phyloP scores from a whole-genome alignment of 257 asterid species.

The Hygrophila difformis region DNA sequence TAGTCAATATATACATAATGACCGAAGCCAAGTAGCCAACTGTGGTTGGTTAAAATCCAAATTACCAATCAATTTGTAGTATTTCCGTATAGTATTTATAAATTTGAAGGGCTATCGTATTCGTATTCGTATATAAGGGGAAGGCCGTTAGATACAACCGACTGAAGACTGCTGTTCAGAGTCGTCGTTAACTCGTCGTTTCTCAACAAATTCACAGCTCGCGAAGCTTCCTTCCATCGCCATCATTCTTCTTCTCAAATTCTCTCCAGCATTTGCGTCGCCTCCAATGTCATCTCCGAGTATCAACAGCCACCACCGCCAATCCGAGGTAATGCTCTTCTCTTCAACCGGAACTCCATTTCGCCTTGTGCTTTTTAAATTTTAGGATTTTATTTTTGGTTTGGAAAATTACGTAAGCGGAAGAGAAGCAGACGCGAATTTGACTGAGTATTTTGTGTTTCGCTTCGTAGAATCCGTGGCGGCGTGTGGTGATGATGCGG shows the following conservation, averaged over 20 bases:
- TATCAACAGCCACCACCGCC: conserved; percentile 17
- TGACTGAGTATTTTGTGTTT: conserved; percentile 55
- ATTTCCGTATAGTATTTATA: no score
- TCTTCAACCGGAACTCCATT: background rate
- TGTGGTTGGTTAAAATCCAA: no score
- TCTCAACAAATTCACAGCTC: no score
- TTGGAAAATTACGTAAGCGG: background rate
- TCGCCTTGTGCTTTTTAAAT: background rate
- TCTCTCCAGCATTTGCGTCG: background rate
- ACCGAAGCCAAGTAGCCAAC: no score
- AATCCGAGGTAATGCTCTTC: conserved; percentile 13
- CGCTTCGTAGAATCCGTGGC: conserved; percentile 70
- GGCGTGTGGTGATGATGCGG: conserved; percentile 70
- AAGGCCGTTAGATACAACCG: no score
- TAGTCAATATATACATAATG: no score
- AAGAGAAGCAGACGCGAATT: conserved; percentile 26
- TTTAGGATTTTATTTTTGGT: background rate
- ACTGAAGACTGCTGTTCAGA: no score
- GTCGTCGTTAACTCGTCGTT: background rate
- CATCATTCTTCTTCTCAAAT: background rate
- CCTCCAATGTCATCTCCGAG: no score
- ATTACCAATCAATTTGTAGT: no score
- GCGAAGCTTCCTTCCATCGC: no score
- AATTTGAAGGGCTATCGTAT: no score
- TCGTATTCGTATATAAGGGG: no score